Evolutionary conservation across 176 grass and related monocot genomes (phyloP), one percentile per base, ranked within the genome.

Genomic region (Oryza meridionalis): DNA sequence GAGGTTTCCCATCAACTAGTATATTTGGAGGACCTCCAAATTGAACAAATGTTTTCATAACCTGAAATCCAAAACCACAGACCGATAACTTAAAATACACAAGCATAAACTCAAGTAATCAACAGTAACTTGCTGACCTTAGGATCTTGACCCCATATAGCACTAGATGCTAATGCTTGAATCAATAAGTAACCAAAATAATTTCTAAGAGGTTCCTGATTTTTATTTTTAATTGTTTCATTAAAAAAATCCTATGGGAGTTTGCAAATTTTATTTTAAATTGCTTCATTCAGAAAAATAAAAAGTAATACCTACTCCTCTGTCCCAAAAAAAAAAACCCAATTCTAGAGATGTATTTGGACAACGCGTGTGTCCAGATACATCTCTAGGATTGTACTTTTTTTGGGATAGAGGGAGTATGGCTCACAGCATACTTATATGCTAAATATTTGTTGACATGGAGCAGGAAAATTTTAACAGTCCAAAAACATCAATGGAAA

Each of bases 11-110:
- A 68, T 98, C 87, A 77, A 98, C 74, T 81, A 98, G 76, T 80
- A 98, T 98, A 58, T 89, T 95, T 87, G 82, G 45, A 71, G 96
- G 91, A 58, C 89, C 96, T 88, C 96, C 96, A 81, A 98, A 98
- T 61, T 93, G 90, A 77, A 98, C 96, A 71, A 98, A 88, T 72
- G 93, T 93, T 78, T 86, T 93, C 87, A 98, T 66, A 80, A 98
- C 93, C 96, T 98, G 90, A 67, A 87, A 86, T 42, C 33, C 87
- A 83, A 77, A 73, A 61, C 62, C 43, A 25, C 13, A 35, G 8
- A 4, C 4, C 24, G 75, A 43, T 73, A 79, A 44, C 40, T 74
- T 69, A 62, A 74, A 68, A 73, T 13, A 61, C 4, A 47, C 29
- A 78, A 7, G 7, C 55, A 61, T 8, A 22, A 49, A 55, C 51